Percentiles rank a stretch among this genome's conserved stretches.
Evolutionary conservation across 2,329 filamentous ascomycete species (phyloP).

Genomic region (Colletotrichum gigasporum): DNA sequence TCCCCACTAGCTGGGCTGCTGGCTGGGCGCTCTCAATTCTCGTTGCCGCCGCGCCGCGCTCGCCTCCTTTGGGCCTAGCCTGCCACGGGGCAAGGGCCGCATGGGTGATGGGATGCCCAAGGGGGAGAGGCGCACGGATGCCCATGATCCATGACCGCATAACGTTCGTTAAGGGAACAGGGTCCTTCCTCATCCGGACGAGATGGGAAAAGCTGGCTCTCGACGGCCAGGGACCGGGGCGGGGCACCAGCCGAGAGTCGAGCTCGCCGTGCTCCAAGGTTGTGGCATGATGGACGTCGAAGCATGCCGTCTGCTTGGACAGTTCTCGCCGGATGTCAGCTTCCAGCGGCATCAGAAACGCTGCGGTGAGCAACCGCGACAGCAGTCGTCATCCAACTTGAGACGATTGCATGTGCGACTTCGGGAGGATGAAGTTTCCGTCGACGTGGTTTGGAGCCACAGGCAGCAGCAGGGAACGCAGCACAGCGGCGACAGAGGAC

Average conservation of each 20-base stretch:
- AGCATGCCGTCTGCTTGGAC: neutral
- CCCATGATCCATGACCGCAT: constrained; percentile 23
- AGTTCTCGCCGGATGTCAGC: neutral
- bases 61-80: constrained; percentile 15
- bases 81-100: constrained; percentile 24
- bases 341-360: neutral
- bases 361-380: neutral
- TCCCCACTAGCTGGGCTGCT: constrained; percentile 5
- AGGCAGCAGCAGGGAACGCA: neutral
- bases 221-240: constrained; percentile 5
- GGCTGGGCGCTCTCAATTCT: neutral
- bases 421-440: constrained; percentile 7
- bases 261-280: constrained; percentile 7
- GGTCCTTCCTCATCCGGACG: constrained; percentile 27
- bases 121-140: constrained; percentile 19
- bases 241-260: constrained; percentile 1
- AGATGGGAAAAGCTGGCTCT: constrained; percentile 20
- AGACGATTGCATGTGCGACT: constrained; percentile 26
- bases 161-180: constrained; percentile 29
- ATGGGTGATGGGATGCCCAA: constrained; percentile 15
- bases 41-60: constrained; percentile 6
- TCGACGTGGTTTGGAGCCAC: neutral
- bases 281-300: constrained; percentile 13
- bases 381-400: constrained; percentile 23
- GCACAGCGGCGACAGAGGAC: too few species aligned